Base-by-base conservation (phyloP, 257 asterid species). In the Fraxinus excelsior region DNA sequence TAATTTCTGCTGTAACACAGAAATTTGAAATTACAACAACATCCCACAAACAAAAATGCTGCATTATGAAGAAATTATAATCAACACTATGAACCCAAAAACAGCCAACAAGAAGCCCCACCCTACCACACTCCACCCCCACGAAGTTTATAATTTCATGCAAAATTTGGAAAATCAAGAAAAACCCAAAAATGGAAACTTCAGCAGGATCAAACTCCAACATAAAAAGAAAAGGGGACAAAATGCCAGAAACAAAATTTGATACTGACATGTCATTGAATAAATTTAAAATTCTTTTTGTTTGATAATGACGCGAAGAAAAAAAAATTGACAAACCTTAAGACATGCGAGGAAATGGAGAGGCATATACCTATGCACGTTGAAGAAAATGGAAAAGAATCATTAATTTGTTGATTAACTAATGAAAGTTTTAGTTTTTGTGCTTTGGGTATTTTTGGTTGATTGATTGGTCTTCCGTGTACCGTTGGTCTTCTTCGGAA, bases 401-500 rank as follows among this genome's bases (percentile, higher is more conserved):
- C 73, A 40, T 25, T 62, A 68, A 69, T 25, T 73, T 35, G 73
- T 75, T 67, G 35, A 66, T 35, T 49, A 9, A 38, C 13, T 53
- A 72, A 69, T 73, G n/a, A 70, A 56, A 51, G 38, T 42, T 38
- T 3, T 74, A n/a, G 12, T 37, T 35, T 38, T 19, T 70, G 53
- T 64, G n/a, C 35, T 32, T 77, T 70, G 72, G 69, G 74, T 64
- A 51, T 71, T 65, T 58, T 73, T 28, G 58, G 62, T 80, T 67
- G 76, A 71, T 44, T 83, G 89, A 68, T 51, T 82, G 88, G 81
- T 78, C 75, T 84, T 84, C 86, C 86, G 76, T 76, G 80, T 79
- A 75, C 80, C 78, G 77, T 84, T 85, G 81, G 86, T 79, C 78
- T 82, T 84, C 92, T 82, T 73, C 64, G 82, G 83, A 60, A 81